Conservation (phyloP, 192 early-diverging fungal genomes). For the Linnemannia schmuckeri region DNA sequence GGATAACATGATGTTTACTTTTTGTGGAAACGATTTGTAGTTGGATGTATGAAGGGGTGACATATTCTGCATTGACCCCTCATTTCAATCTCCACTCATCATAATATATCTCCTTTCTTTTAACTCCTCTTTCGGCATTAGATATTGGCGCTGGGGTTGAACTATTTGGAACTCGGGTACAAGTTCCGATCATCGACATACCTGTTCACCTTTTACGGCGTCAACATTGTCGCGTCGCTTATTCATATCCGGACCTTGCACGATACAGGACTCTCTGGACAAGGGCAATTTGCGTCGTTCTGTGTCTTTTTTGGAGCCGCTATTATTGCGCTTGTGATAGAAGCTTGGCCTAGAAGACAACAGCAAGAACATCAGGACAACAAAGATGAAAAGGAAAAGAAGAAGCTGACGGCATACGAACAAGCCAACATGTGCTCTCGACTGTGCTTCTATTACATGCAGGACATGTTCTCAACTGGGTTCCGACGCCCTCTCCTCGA, state of each 20-base stretch:
- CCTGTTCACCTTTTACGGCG: conserved; percentile 15
- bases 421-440: conserved; percentile 28
- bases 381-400: not conserved
- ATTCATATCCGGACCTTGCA: conserved; percentile 38
- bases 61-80: not conserved
- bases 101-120: no score
- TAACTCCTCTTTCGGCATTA: not conserved
- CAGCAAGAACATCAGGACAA: not conserved
- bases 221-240: conserved; percentile 15
- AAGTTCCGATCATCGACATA: conserved; percentile 17
- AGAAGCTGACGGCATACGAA: not conserved
- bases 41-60: not conserved
- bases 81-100: not conserved
- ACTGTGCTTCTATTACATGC: conserved; percentile 36
- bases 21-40: not conserved
- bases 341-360: conserved; percentile 24
- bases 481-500: conserved; percentile 18
- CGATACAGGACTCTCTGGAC: not conserved
- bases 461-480: conserved; percentile 29
- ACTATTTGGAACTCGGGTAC: conserved; percentile 10
- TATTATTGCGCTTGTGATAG: conserved; percentile 14
- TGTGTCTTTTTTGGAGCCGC: conserved; percentile 33
- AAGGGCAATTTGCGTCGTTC: conserved; percentile 27
- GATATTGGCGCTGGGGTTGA: conserved; percentile 15
- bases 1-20: not conserved